These are phyloP conservation scores for Parsonsia alboflavescens DNA, from an alignment of 257 asterid species.

Conservation along the genomic window DNA sequence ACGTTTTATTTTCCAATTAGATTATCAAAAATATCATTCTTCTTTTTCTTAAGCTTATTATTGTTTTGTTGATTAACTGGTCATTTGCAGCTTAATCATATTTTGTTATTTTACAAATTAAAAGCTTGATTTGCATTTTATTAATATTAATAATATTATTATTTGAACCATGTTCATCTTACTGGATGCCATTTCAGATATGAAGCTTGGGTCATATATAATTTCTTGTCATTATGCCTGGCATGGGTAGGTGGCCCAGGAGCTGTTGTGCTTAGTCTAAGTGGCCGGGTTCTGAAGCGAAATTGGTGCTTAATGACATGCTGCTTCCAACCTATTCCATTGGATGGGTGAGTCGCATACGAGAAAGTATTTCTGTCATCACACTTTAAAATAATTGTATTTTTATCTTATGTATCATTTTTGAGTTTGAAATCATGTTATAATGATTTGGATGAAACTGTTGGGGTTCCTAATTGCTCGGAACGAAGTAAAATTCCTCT, in stretches of 20 bases:
- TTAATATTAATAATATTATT: background rate
- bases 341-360: slow-evolving; percentile 78
- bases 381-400: slow-evolving; percentile 4
- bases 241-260: slow-evolving; percentile 99
- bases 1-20: background rate
- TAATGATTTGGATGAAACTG: background rate
- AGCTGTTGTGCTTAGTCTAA: slow-evolving; percentile 84
- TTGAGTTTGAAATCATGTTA: background rate
- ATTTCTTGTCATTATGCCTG: slow-evolving; percentile 91
- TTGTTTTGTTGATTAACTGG: background rate
- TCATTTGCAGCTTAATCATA: background rate
- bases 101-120: background rate
- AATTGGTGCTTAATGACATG: slow-evolving; percentile 95
- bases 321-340: slow-evolving; percentile 78
- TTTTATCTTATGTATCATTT: background rate
- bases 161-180: slow-evolving; percentile 12
- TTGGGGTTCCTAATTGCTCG: background rate
- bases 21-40: background rate
- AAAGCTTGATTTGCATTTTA: background rate
- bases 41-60: background rate
- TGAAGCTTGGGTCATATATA: slow-evolving; percentile 99
- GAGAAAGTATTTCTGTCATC: slow-evolving; percentile 10
- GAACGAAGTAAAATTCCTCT: background rate
- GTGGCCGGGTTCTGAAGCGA: slow-evolving; percentile 79
- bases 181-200: slow-evolving; percentile 53